Evolutionary conservation across 75 land plant genomes (phyloP).

Genomic region (Pinus tabuliformis): DNA sequence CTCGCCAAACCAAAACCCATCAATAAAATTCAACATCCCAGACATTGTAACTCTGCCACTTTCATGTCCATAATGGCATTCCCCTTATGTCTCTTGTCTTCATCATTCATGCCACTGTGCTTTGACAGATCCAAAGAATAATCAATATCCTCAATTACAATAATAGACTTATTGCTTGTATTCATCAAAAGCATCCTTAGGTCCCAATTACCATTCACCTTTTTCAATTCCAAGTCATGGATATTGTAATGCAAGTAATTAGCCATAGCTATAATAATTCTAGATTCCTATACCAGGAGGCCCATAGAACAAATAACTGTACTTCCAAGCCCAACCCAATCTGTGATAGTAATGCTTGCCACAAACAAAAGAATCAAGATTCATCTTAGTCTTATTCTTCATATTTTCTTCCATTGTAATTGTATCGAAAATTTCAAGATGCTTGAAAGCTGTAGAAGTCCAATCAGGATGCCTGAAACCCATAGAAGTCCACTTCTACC

Average conservation of each 20-base stretch:
- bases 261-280: too few relatives aligned
- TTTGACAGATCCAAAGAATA: neutral
- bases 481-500: conserved; percentile 43
- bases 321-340: neutral
- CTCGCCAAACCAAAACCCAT: too few relatives aligned
- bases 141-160: too few relatives aligned
- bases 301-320: too few relatives aligned
- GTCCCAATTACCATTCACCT: conserved; percentile 10
- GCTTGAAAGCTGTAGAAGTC: conserved; percentile 58
- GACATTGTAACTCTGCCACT: too few relatives aligned
- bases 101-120: too few relatives aligned
- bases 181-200: too few relatives aligned
- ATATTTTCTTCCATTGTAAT: conserved; percentile 55
- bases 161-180: too few relatives aligned
- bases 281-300: too few relatives aligned
- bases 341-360: conserved; percentile 55
- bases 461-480: conserved; percentile 44
- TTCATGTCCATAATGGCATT: too few relatives aligned
- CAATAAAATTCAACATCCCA: too few relatives aligned
- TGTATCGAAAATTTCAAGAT: conserved; percentile 55
- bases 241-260: conserved; percentile 74
- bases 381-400: conserved; percentile 11
- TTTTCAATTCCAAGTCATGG: conserved; percentile 63
- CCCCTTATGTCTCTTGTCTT: neutral
- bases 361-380: conserved; percentile 51